phyloP scores from a whole-genome alignment of 768 basidiomycete genomes.

The Panus rudis region DNA sequence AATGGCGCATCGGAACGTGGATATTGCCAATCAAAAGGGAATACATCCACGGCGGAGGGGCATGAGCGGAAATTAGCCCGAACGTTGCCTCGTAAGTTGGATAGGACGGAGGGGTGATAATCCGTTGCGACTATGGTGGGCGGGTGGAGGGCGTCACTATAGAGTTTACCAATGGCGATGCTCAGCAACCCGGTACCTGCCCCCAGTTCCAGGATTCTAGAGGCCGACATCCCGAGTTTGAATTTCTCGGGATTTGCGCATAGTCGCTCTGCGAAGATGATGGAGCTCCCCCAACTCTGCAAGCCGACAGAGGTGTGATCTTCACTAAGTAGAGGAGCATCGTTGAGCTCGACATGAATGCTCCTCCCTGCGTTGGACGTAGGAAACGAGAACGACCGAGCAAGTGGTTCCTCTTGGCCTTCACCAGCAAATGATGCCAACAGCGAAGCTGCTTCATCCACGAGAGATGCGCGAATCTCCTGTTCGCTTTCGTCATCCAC shows the following conservation, averaged over 20 bases:
- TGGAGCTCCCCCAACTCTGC: conserved; percentile 80
- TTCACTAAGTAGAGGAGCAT: conserved; percentile 52
- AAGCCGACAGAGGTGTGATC: conserved; percentile 79
- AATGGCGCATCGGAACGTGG: conserved; percentile 31
- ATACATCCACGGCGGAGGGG: conserved; percentile 33
- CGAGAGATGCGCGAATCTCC: conserved; percentile 32
- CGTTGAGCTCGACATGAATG: conserved; percentile 55
- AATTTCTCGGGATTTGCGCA: conserved; percentile 38
- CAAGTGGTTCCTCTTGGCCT: conserved; percentile 37
- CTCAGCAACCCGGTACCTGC: conserved; percentile 83
- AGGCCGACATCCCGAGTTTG: not conserved
- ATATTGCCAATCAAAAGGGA: conserved; percentile 58
- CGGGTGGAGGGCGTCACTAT: conserved; percentile 17
- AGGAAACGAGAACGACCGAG: conserved; percentile 47
- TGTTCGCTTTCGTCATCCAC: conserved; percentile 29
- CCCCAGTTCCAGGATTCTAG: conserved; percentile 65
- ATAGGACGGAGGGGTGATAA: conserved; percentile 68
- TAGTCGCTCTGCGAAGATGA: conserved; percentile 61
- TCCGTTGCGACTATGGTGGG: conserved; percentile 61
- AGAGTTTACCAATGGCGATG: conserved; percentile 51
- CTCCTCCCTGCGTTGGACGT: not conserved
- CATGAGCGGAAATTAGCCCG: conserved; percentile 36
- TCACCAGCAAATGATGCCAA: conserved; percentile 44
- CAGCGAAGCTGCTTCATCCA: conserved; percentile 55
- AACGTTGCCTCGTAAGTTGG: conserved; percentile 60